Conservation (phyloP, 2,329 filamentous ascomycete genomes). For the Trichophyton verrucosum region DNA sequence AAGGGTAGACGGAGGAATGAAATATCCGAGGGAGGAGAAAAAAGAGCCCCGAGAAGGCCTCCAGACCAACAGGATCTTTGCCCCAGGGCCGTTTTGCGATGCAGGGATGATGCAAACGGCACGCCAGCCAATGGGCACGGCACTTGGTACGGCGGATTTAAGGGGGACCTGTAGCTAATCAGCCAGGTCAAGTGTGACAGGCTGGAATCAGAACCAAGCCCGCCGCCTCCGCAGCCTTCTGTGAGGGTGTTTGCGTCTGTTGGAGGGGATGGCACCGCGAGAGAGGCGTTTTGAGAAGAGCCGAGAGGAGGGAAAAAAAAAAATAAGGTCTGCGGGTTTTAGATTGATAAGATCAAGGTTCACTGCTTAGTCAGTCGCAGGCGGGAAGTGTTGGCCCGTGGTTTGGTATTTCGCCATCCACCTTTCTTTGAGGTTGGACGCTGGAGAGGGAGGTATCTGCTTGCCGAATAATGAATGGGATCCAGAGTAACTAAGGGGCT, state of each 20-base stretch:
- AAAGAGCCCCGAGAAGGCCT: not conserved
- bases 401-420: not conserved
- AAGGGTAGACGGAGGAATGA: not conserved
- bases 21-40: not conserved
- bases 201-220: not conserved
- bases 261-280: not conserved
- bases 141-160: not conserved
- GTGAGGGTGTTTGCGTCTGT: not conserved
- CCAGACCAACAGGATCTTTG: not conserved
- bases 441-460: not conserved
- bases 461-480: no score
- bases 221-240: not conserved
- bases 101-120: constrained; percentile 1
- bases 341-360: constrained; percentile 7
- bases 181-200: not conserved
- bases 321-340: not conserved
- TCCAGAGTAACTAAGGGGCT: no score
- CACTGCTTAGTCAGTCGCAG: constrained; percentile 2
- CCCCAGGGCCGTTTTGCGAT: not conserved
- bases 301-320: not conserved
- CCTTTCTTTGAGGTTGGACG: not conserved
- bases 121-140: not conserved
- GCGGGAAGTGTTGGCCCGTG: not conserved
- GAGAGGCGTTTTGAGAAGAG: not conserved
- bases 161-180: not conserved